Base-by-base conservation (phyloP, 805 yeast genomes). In the Yarrowia sp. region DNA sequence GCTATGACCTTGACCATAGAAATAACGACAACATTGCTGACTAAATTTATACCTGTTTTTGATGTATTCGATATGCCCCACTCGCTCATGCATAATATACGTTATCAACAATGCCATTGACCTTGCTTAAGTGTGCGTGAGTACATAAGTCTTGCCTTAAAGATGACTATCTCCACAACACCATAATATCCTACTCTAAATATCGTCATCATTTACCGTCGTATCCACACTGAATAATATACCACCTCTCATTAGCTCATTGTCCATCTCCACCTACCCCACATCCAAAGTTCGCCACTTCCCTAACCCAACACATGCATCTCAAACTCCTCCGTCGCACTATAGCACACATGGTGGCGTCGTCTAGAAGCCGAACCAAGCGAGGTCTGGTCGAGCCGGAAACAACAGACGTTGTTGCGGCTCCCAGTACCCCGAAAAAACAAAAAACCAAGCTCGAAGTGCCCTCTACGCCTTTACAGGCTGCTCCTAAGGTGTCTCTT, bases 291-390 rank as follows among this genome's bases (percentile, higher is more conserved):
- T 22, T 22, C 28, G 28, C 28, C 28, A 22, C 28, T n/a, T n/a
- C n/a, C 28, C 28, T 6, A 8, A 5, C 35, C 35, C 43, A 36
- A 42, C 58, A 42, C 58, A 55, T 55, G 61, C 61, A 47, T 47
- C 39, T 55, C 28, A 41, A n/a, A 22, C 13, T 50, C 18, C n/a
- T 36, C 58, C 43, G 8, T 39, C 42, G 58, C 17, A 32, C 42
- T 22, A 13, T 11, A 4, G 13, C 14, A 17, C 32, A 3, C 13
- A 55, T 55, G 61, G 61, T 17, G 31, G 61, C 61, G 15, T 28
- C 47, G 31, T 39, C 61, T 11, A 55, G 61, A 51, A 51, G 43
- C n/a, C 58, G 58, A n/a, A 11, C 61, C 47, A 55, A 55, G 36
- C 61, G 61, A 31, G 11, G 14, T 31, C 31, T 31, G 38, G 47